Evolutionary conservation across 2,329 filamentous ascomycete species (phyloP).

Genomic region (Daldinia sp.): DNA sequence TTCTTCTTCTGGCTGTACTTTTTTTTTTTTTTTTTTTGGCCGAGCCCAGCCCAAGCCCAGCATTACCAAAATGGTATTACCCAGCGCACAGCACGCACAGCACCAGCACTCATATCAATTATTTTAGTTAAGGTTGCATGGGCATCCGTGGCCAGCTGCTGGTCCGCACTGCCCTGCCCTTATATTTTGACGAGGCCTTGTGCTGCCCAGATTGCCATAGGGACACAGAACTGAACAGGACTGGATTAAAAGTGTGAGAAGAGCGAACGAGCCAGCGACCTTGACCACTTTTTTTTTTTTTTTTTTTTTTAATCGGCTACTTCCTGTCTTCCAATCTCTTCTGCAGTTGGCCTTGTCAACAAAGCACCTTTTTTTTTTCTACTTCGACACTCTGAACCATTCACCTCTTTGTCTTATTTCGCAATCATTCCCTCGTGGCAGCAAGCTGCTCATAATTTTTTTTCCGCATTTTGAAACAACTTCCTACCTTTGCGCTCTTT

Average conservation of each 20-base stretch:
- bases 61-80: background rate
- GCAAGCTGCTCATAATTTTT: constrained; percentile 48
- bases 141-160: constrained; percentile 49
- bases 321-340: constrained; percentile 46
- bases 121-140: constrained; percentile 46
- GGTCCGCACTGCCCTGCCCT: constrained; percentile 51
- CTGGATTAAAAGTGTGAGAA: constrained; percentile 33
- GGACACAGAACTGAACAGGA: constrained; percentile 36
- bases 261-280: constrained; percentile 43
- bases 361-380: constrained; percentile 47
- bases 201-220: constrained; percentile 30
- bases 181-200: constrained; percentile 40
- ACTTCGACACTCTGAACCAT: constrained; percentile 43
- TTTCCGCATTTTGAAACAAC: constrained; percentile 38
- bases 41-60: background rate
- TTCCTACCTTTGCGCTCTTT: constrained; percentile 42
- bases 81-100: constrained; percentile 1
- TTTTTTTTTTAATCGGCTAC: constrained; percentile 47
- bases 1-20: constrained; percentile 14
- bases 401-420: constrained; percentile 48
- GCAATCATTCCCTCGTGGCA: constrained; percentile 47
- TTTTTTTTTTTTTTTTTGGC: background rate
- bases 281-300: constrained; percentile 47
- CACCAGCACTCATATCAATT: constrained; percentile 16
- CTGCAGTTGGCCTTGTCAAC: constrained; percentile 49